Percentiles rank a stretch among this genome's conserved stretches.
Evolutionary conservation across 192 early-diverging fungal genomes (phyloP).

Genomic region (Geranomyces variabilis): DNA sequence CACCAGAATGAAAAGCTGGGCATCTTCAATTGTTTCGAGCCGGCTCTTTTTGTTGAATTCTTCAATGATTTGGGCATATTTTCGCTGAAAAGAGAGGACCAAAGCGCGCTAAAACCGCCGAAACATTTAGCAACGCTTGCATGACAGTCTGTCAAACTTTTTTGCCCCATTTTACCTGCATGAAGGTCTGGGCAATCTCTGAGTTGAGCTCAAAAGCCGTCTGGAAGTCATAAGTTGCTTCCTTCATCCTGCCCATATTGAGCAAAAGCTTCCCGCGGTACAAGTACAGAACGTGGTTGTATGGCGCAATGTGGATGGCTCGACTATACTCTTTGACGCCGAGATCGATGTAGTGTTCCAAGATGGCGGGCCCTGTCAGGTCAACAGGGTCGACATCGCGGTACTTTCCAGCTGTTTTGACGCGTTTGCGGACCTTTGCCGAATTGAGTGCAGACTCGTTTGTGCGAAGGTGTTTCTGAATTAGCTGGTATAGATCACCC

Average conservation of each 20-base stretch:
- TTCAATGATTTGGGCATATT: slow-evolving; percentile 55
- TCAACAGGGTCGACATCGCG: neutral
- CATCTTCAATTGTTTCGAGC: slow-evolving; percentile 47
- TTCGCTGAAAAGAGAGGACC: slow-evolving; percentile 59
- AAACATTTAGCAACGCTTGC: no score
- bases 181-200: slow-evolving; percentile 59
- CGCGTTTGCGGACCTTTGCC: neutral
- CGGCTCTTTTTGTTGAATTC: slow-evolving; percentile 53
- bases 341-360: slow-evolving; percentile 35
- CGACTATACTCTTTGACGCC: slow-evolving; percentile 56
- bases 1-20: slow-evolving; percentile 48
- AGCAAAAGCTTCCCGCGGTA: slow-evolving; percentile 55
- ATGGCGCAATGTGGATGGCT: slow-evolving; percentile 56
- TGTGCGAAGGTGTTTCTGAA: slow-evolving; percentile 1
- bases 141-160: no score
- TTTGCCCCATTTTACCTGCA: slow-evolving; percentile 51
- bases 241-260: slow-evolving; percentile 49
- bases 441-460: slow-evolving; percentile 1
- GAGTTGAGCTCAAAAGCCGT: slow-evolving; percentile 62
- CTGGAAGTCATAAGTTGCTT: slow-evolving; percentile 58
- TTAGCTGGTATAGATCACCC: slow-evolving; percentile 53
- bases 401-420: slow-evolving; percentile 11
- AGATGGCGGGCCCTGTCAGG: neutral
- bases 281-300: slow-evolving; percentile 54
- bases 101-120: slow-evolving; percentile 40